phyloP scores from a whole-genome alignment of 2,329 filamentous ascomycete species.

The Fragosphaeria purpurea region DNA sequence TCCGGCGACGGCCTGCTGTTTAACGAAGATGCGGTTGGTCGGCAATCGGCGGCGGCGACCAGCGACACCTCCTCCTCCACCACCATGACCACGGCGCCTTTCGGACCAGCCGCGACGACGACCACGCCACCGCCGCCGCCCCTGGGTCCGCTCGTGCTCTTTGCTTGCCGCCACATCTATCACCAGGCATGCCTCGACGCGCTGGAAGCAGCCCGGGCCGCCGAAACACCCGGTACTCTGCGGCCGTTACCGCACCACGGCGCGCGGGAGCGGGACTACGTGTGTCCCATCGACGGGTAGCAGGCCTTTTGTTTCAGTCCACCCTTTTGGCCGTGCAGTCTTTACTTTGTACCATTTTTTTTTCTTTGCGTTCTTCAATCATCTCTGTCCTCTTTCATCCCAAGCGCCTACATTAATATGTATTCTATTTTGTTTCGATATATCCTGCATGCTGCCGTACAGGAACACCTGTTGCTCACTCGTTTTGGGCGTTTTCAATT shows the following conservation, averaged over 20 bases:
- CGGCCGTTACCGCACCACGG: constrained; percentile 1
- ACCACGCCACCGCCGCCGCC: constrained; percentile 24
- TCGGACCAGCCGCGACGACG: constrained; percentile 18
- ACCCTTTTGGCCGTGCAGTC: background rate
- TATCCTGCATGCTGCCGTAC: background rate
- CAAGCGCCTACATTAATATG: background rate
- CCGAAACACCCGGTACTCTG: background rate
- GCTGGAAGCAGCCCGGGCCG: constrained; percentile 41
- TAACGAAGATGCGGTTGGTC: no score
- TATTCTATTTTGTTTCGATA: background rate
- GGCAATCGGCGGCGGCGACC: no score
- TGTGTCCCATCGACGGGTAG: constrained; percentile 47
- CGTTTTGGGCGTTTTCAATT: no score
- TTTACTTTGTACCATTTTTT: background rate
- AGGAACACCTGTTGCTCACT: no score
- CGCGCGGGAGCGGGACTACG: constrained; percentile 36
- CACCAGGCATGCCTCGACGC: constrained; percentile 61
- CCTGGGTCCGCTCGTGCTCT: constrained; percentile 55
- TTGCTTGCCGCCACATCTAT: constrained; percentile 63
- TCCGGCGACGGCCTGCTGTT: no score
- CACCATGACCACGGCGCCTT: no score
- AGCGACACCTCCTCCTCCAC: no score
- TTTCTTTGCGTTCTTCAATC: background rate
- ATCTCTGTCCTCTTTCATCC: background rate
- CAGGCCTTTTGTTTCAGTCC: background rate